Evolutionary conservation across 2,329 filamentous ascomycete genomes (phyloP).

Genomic region (Fusarium brachygibbosum): DNA sequence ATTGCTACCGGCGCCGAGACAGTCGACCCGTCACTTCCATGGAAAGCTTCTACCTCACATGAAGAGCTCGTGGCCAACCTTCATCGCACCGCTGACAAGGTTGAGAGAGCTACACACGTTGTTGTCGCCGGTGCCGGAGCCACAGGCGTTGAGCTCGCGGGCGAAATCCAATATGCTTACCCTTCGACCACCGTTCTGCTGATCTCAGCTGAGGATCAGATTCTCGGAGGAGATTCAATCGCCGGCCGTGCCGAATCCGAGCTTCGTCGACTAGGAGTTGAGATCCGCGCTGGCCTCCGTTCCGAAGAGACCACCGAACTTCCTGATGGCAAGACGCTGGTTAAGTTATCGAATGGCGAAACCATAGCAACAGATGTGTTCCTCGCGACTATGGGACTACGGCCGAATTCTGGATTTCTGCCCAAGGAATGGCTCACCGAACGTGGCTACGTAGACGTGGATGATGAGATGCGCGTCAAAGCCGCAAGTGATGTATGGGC

Average conservation of each 20-base stretch:
- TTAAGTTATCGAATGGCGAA: constrained; percentile 62
- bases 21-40: constrained; percentile 59
- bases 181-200: constrained; percentile 65
- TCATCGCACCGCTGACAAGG: constrained; percentile 56
- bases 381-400: constrained; percentile 67
- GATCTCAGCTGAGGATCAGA: constrained; percentile 56
- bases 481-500: constrained; percentile 64
- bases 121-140: constrained; percentile 69
- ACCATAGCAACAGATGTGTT: constrained; percentile 68
- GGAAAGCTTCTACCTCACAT: constrained; percentile 65
- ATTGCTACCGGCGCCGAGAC: constrained; percentile 67
- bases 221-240: constrained; percentile 61
- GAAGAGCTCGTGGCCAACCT: constrained; percentile 60
- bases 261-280: constrained; percentile 67
- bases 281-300: constrained; percentile 59
- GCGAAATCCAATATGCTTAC: constrained; percentile 67
- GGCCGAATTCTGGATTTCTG: constrained; percentile 68
- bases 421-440: constrained; percentile 60
- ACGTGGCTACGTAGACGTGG: constrained; percentile 61
- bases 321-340: constrained; percentile 61
- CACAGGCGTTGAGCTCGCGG: constrained; percentile 69
- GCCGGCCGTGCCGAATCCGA: constrained; percentile 60
- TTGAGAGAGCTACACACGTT: constrained; percentile 64
- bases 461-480: constrained; percentile 65
- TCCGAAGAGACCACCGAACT: constrained; percentile 55